Evolutionary conservation across 805 yeast species (phyloP).

Genomic region (Metschnikowia sp.): DNA sequence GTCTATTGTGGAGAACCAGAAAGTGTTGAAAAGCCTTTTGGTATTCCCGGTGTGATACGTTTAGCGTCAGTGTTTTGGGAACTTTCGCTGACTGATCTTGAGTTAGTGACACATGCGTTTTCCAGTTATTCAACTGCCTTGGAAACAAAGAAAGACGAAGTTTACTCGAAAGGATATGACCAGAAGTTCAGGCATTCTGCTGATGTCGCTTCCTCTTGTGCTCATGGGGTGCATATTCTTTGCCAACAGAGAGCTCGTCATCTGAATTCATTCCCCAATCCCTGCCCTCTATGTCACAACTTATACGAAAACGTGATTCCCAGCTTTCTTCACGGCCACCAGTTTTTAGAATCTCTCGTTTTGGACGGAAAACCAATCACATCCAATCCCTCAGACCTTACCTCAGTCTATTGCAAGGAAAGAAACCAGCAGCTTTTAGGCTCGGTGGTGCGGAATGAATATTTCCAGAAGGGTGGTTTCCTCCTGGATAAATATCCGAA

Average conservation of each 20-base stretch:
- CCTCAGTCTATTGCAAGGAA: neutral
- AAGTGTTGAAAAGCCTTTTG: slow-evolving; percentile 44
- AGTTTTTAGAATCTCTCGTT: neutral
- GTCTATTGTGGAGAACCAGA: slow-evolving; percentile 26
- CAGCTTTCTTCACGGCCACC: neutral
- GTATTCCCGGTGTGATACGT: slow-evolving; percentile 52
- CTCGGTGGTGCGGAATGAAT: neutral
- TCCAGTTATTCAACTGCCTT: slow-evolving; percentile 8
- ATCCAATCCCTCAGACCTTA: neutral
- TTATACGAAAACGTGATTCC: slow-evolving; percentile 25
- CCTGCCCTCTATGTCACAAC: slow-evolving; percentile 54
- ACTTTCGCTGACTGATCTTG: slow-evolving; percentile 27
- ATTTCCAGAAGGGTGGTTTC: slow-evolving; percentile 1
- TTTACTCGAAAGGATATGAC: slow-evolving; percentile 6
- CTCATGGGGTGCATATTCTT: slow-evolving; percentile 49
- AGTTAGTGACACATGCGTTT: slow-evolving; percentile 21
- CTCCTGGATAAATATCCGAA: neutral
- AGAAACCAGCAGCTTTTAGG: neutral
- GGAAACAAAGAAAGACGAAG: slow-evolving; percentile 17
- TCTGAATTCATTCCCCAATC: slow-evolving; percentile 34
- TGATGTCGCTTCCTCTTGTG: slow-evolving; percentile 29
- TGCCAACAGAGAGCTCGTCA: slow-evolving; percentile 34
- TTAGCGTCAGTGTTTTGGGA: slow-evolving; percentile 50
- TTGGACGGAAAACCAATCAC: slow-evolving; percentile 1
- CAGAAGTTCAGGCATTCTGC: slow-evolving; percentile 19